Evolutionary conservation across 768 basidiomycete species (phyloP), one percentile per base, ranked within the genome.

Genomic region (Boletus sp.): DNA sequence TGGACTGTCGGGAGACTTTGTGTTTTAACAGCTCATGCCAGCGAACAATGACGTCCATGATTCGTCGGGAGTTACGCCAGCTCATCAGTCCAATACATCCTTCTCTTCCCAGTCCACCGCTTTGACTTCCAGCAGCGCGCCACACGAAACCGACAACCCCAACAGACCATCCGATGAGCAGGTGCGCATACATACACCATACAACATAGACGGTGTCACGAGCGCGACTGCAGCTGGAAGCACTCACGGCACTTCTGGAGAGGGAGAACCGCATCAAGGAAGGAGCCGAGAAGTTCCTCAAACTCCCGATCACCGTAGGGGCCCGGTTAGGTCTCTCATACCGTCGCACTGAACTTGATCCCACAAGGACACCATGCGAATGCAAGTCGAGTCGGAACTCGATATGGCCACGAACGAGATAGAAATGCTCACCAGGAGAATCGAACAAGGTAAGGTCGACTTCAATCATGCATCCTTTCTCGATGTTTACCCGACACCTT

Each of bases 261-360:
- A 79, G 90, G 58, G 88, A 94, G 74, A 84, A 83, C 59, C 80
- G 89, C 53, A 92, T 97, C 59, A 92, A 86, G 69, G 93, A 94
- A 71, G 94, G 94, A 11, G 94, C 94, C 1, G 92, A 95, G 76
- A 94, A 90, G 63, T 80, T 98, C 58, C 76, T 97, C 14, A 84
- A 85, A 63, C 86, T 90, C 73, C 73, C 79, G 33, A 66, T 85
- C 40, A 77, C 77, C 46, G 86, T 86, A 63, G 24, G 70, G 18
- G 11, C 15, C 41, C 36, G 10, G 28, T 52, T 20, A 29, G 56
- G 54, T 48, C 48, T 55, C n/a, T 42, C 57, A 39, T 56, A 29
- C 20, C 32, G 51, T 47, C 24, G 29, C 29, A 55, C 49, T 67
- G 41, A 63, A 57, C 46, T 39, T 45, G 50, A 37, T 47, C 33